Base-by-base conservation (phyloP, 2,329 filamentous ascomycete species). In the Colletotrichum sidae region DNA sequence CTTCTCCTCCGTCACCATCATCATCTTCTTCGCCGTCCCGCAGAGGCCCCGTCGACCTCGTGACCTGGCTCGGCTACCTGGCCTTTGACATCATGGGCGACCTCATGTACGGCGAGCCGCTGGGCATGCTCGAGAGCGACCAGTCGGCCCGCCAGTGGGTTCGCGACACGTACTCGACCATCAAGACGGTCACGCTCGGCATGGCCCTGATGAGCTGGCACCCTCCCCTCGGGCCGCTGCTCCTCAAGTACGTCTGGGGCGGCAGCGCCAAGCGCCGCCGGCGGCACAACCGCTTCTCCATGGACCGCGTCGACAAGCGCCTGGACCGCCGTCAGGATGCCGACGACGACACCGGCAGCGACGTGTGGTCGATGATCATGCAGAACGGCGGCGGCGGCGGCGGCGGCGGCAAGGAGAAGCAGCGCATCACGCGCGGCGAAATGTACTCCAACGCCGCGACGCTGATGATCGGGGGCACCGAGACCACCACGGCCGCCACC, bases 401-500 rank as follows among this genome's bases (percentile, higher is more conserved):
- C 4, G 25, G 4, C 25, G 4, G 4, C 3, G 4, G 25, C 25
- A 25, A 39, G 46, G 52, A 65, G 52, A 38, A 39, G 8, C 52
- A 51, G 1, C 46, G 52, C 25, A 56, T 65, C 57, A 47, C 62
- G 11, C 60, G 67, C 3, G 66, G 63, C 2, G 55, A 65, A 25
- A 65, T 73, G 17, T 54, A 60, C 7, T 59, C 58, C 50, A 73
- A 68, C n/a, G 56, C 70, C 8, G 64, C 70, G 1, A 56, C 63
- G 0, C 54, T 78, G n/a, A 71, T 77, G 46, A 41, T 75, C 12
- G 82, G 78, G 1, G 82, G 82, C 0, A 77, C 75, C 8, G 81
- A 84, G 62, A 84, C 82, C 0, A 84, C 81, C 0, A 81, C 81
- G 0, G 81, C 81, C 2, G 70, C 77, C 6, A 71, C 84, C 4